Evolutionary conservation across 2,329 filamentous ascomycete genomes (phyloP), one percentile per base, ranked within the genome.

Genomic region (Pestalotiopsis sp.): DNA sequence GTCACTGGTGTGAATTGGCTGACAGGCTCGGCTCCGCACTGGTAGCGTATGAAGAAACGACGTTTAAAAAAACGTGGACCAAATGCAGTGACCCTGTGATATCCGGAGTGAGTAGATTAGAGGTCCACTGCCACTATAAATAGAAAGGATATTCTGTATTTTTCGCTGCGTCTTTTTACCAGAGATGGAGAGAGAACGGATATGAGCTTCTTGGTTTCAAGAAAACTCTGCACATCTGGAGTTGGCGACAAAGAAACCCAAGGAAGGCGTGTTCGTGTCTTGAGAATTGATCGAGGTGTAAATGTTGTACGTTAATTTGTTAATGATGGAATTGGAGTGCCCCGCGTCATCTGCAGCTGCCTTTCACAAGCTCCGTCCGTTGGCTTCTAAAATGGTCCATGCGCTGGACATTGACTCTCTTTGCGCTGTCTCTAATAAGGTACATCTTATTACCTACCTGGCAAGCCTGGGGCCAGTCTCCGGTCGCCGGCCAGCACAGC

Each of bases 271-370:
- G 31, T 36, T 36, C 5, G 31, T 31, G 31, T 36, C 31, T 7
- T 11, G 45, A n/a, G 11, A 23, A 20, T 52, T 20, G 45, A n/a
- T 52, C 45, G 45, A 52, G 45, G 45, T 52, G 45, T 20, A 9
- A n/a, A 17, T n/a, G 23, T 23, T 49, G 12, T 52, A 27, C 27
- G 14, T n/a, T 62, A 14, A 11, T 39, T 36, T 36, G 6, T 31
- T 36, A 36, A 36, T 36, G 31, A 36, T 36, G 31, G 31, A 36
- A 36, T 36, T 36, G 7, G 31, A 36, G 31, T 64, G 39, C 45
- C 64, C 39, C 17, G 64, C 64, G 64, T 66, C 64, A 66, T 66
- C 38, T 66, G 64, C 64, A 66, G 64, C 25, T 66, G 64, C 64
- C 64, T 66, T 45, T 25, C 20, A 31, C 20, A 49, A 27, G 64